Evolutionary conservation across 139 green algal genomes (phyloP), one percentile per base, ranked within the genome.

Genomic region (Chlamydomonas urium): DNA sequence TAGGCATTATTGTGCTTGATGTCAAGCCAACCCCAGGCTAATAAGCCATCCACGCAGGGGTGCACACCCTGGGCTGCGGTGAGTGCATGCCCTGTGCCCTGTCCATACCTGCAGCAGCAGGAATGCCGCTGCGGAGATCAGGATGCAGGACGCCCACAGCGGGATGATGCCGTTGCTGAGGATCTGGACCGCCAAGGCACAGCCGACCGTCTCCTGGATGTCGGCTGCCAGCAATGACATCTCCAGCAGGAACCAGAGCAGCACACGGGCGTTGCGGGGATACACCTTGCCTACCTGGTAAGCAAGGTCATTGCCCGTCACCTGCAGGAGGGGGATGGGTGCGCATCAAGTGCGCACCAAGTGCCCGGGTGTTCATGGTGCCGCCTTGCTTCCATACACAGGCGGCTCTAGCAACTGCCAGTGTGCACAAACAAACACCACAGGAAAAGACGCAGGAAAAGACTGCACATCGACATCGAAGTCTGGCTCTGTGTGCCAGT

Each of bases 141-240:
- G 4, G 24, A 85, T 45, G 50, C 81, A 77, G 10, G 79, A 79
- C 1, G 74, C 81, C 79, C 80, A 92, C 34, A 94, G 75, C 45
- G 89, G 87, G 0, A 92, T 45, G 3, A 4, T 10, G 14, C 89
- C 87, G 10, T 66, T 38, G 38, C 72, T 86, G 17, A 96, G 82
- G 72, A 96, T 74, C 26, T 63, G 69, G 24, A 94, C 71, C 3
- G 89, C 90, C 32, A 96, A 86, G 2, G 90, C 86, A 21, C 76
- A 85, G 24, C 90, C 90, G 24, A 92, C 87, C 2, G 89, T 85
- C 61, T 91, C 85, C 65, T 90, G 85, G 1, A 74, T 67, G 62
- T 58, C 68, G 23, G 65, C 53, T 2, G 84, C 60, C 60, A 67
- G 32, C 14, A 67, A 17, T 21, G 60, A 42, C 32, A 67, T 42